Conservation (phyloP, 495 filamentous ascomycete genomes). For the Lichina pygmaea region DNA sequence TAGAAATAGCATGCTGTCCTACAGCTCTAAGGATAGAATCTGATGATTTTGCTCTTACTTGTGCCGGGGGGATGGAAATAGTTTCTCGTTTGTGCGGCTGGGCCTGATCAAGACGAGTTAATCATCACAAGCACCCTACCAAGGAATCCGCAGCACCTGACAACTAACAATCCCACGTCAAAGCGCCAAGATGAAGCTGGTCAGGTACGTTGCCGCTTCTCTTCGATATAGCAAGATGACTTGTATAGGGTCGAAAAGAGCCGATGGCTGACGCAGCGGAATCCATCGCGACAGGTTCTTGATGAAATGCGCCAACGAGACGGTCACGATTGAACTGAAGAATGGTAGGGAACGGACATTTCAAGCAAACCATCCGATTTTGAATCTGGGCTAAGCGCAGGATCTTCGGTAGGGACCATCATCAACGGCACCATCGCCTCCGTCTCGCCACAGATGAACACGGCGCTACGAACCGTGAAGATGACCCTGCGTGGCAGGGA, state of each 20-base stretch:
- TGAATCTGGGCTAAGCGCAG: not conserved
- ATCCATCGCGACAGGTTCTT: slow-evolving; percentile 38
- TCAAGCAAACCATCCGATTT: not conserved
- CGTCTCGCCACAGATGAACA: slow-evolving; percentile 95
- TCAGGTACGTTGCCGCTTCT: slow-evolving; percentile 2
- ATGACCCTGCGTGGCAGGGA: slow-evolving; percentile 77
- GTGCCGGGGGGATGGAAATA: not conserved
- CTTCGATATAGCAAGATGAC: not conserved
- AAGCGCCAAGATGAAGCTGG: slow-evolving; percentile 3
- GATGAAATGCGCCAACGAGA: slow-evolving; percentile 97
- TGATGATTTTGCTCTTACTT: not conserved
- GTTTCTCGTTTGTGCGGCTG: not conserved
- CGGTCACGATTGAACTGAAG: slow-evolving; percentile 90
- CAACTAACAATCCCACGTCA: not conserved
- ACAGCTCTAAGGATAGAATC: too few relatives aligned
- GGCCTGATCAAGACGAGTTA: not conserved
- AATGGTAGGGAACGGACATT: slow-evolving; percentile 34
- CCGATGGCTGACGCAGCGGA: not conserved
- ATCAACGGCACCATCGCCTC: slow-evolving; percentile 86
- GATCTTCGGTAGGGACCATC: slow-evolving; percentile 44
- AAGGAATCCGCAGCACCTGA: not conserved
- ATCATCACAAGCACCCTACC: not conserved
- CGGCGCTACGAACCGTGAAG: slow-evolving; percentile 72
- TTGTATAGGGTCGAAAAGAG: not conserved
- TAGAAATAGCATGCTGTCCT: too few relatives aligned